A percentile compares a stretch with the other conserved stretches of the same genome.
Conservation (phyloP, 192 early-diverging fungal genomes). For the Coemansia sp. region DNA sequence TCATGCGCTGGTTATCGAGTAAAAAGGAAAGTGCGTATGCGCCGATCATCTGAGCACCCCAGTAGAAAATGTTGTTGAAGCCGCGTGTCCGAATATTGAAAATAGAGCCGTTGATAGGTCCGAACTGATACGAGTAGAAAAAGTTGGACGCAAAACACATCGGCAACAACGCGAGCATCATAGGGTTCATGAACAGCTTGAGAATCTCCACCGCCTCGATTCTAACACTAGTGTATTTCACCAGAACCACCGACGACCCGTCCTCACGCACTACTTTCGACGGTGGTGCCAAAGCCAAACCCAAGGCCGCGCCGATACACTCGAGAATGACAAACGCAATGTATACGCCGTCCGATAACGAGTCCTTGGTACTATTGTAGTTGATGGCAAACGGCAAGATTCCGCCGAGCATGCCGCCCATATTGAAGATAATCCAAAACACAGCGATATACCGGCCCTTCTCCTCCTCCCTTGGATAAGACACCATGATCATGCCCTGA, state of each 20-base stretch:
- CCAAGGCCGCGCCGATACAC: slow-evolving; percentile 62
- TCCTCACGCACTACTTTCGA: slow-evolving; percentile 64
- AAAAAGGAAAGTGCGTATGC: slow-evolving; percentile 68
- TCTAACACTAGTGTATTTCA: slow-evolving; percentile 66
- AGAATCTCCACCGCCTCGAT: slow-evolving; percentile 61
- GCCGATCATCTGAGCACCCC: slow-evolving; percentile 74
- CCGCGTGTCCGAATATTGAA: slow-evolving; percentile 71
- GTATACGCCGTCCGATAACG: slow-evolving; percentile 70
- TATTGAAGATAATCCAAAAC: slow-evolving; percentile 87
- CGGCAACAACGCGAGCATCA: slow-evolving; percentile 68
- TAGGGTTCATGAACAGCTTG: slow-evolving; percentile 66
- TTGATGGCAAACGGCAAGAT: slow-evolving; percentile 69
- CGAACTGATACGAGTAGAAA: slow-evolving; percentile 81
- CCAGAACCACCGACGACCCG: slow-evolving; percentile 65
- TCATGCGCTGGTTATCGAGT: slow-evolving; percentile 61
- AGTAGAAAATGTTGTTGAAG: slow-evolving; percentile 78
- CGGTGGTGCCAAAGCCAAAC: slow-evolving; percentile 62
- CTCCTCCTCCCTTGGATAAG: slow-evolving; percentile 74
- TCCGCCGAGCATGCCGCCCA: slow-evolving; percentile 79
- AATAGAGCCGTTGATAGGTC: slow-evolving; percentile 64
- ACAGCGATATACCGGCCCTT: slow-evolving; percentile 79
- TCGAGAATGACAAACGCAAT: slow-evolving; percentile 76
- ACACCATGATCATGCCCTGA: slow-evolving; percentile 79
- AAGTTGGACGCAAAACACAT: slow-evolving; percentile 76
- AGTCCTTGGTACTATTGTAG: slow-evolving; percentile 53